Conservation (phyloP, 2,329 filamentous ascomycete species). For the Ceratocystis papillata region DNA sequence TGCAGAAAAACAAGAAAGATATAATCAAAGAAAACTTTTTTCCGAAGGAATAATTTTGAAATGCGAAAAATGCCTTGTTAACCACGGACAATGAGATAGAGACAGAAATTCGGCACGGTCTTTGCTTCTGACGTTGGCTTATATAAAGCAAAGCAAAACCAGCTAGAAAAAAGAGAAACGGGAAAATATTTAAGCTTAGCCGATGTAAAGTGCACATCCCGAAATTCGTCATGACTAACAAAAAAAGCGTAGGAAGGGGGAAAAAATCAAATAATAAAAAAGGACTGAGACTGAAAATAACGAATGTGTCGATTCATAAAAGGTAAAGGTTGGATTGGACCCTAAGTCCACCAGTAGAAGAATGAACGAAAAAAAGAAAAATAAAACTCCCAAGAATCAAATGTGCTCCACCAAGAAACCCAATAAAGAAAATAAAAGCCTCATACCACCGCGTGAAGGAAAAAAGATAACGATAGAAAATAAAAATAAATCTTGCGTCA, state of each 20-base stretch:
- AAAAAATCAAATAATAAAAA: slow-evolving; percentile 6
- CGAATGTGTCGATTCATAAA: slow-evolving; percentile 15
- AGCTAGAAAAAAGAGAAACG: background rate
- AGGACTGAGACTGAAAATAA: slow-evolving; percentile 15
- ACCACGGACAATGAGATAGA: no score
- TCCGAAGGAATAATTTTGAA: background rate
- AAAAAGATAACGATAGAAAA: slow-evolving; percentile 19
- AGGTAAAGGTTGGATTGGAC: slow-evolving; percentile 14
- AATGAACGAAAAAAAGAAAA: slow-evolving; percentile 10
- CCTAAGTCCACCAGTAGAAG: slow-evolving; percentile 10
- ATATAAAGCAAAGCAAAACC: background rate
- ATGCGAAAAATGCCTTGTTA: background rate
- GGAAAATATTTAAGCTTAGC: slow-evolving; percentile 15
- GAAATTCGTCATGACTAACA: slow-evolving; percentile 15
- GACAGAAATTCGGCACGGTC: no score
- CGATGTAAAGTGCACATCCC: slow-evolving; percentile 13
- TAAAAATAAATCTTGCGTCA: background rate
- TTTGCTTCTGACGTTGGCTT: background rate
- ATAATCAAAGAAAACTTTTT: background rate
- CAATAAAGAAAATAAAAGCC: slow-evolving; percentile 16
- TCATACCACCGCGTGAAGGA: slow-evolving; percentile 23
- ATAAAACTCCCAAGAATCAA: slow-evolving; percentile 18
- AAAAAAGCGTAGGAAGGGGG: slow-evolving; percentile 3
- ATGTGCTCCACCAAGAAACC: slow-evolving; percentile 20
- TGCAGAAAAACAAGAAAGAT: background rate